Conservation (phyloP, 257 asterid genomes). For the Solanum piurae region DNA sequence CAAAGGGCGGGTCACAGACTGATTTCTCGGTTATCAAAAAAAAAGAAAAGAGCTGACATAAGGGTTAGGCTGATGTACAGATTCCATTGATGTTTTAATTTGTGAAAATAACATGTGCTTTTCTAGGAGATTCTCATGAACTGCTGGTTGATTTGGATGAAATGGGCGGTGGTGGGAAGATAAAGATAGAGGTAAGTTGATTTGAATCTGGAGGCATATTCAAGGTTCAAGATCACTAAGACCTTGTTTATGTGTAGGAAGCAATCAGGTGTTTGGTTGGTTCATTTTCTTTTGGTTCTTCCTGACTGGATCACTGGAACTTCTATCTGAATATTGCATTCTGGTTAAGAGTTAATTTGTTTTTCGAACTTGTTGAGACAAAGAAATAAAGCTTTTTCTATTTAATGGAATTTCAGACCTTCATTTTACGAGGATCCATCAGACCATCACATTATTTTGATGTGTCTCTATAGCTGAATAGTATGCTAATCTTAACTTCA, state of each 20-base stretch:
- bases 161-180: conserved; percentile 99
- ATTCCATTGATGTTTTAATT: neutral
- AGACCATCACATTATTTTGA: neutral
- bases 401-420: neutral
- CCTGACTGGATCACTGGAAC: neutral
- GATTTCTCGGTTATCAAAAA: no score
- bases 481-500: neutral
- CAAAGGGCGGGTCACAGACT: no score
- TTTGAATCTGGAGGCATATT: neutral
- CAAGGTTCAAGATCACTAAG: neutral
- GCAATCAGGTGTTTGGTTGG: neutral
- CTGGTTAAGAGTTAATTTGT: neutral
- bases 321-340: neutral
- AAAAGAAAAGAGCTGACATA: neutral
- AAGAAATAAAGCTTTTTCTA: neutral
- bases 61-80: neutral
- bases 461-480: neutral
- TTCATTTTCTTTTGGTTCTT: neutral
- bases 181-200: conserved; percentile 75
- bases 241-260: neutral
- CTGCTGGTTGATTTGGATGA: conserved; percentile 89
- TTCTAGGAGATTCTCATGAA: conserved; percentile 62
- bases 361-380: neutral
- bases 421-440: neutral
- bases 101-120: conserved; percentile 15